Evolutionary conservation across 2,329 filamentous ascomycete genomes (phyloP).

Genomic region (Fusarium miscanthi): DNA sequence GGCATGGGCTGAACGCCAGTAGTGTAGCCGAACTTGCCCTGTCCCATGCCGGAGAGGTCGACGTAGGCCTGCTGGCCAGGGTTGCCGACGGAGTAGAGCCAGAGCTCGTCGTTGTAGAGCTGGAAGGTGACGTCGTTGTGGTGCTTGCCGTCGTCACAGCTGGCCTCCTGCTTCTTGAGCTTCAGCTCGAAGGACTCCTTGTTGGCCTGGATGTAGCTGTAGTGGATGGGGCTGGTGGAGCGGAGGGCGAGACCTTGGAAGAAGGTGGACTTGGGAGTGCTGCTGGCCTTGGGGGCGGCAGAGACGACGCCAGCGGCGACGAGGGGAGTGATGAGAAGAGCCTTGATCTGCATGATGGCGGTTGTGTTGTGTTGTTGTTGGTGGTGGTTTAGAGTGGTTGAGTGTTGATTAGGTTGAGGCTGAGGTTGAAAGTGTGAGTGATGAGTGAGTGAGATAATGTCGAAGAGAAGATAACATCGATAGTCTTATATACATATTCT

Average conservation of each 20-base stretch:
- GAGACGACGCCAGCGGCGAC: constrained; percentile 44
- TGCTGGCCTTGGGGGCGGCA: constrained; percentile 39
- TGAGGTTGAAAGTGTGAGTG: constrained; percentile 9
- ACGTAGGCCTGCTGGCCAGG: constrained; percentile 61
- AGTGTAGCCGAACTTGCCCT: constrained; percentile 65
- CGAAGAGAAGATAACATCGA: not conserved
- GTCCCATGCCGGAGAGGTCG: constrained; percentile 69
- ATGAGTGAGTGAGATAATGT: constrained; percentile 5
- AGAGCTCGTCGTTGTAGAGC: constrained; percentile 58
- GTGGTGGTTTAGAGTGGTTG: not conserved
- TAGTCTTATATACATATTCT: constrained; percentile 30
- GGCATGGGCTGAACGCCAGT: constrained; percentile 55
- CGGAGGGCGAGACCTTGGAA: constrained; percentile 64
- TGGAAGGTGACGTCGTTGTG: constrained; percentile 60
- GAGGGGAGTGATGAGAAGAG: constrained; percentile 41
- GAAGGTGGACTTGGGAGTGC: constrained; percentile 44
- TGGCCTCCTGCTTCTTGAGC: constrained; percentile 58
- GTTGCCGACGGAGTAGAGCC: constrained; percentile 55
- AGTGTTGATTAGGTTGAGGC: not conserved
- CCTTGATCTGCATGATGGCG: constrained; percentile 47
- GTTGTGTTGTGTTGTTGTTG: not conserved
- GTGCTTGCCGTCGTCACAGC: constrained; percentile 52
- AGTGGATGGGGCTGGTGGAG: constrained; percentile 62
- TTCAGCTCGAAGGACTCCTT: constrained; percentile 57
- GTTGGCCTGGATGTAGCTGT: constrained; percentile 57